Base-by-base conservation (phyloP, 2,329 filamentous ascomycete species). In the Colletotrichum caudatum region DNA sequence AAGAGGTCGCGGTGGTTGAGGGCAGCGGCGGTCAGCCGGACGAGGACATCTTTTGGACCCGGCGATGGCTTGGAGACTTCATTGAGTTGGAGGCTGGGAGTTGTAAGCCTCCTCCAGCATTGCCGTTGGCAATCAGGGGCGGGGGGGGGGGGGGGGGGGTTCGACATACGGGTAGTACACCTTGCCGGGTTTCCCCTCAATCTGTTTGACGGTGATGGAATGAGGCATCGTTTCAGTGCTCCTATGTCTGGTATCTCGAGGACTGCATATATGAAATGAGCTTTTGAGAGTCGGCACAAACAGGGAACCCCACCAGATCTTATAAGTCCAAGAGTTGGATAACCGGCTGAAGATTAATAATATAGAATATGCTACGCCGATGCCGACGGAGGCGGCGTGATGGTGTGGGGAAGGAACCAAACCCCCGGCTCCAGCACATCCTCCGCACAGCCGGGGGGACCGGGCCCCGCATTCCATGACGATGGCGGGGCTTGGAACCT, bases 1-100 rank as follows among this genome's bases (percentile, higher is more conserved):
- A 98, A 98, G 76, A 97, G 90, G 81, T 98, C 96, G 77, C 95
- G 93, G 84, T 98, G 96, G 85, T 98, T 98, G 62, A 98, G 90
- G 18, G 95, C 92, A 1, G 92, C 93, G 63, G 94, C 93, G 46
- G 89, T 88, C 78, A 98, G 85, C 77, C 89, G 90, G 73, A 98
- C 84, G 8, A 97, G 85, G 75, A 97, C 85, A 80, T 98, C 88
- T 73, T 85, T 85, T 20, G 88, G 87, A 35, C 89, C 87, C 0
- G 92, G 92, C 1, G 84, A 85, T 35, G 92, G 92, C 74, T 87
- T 85, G 67, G 91, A 87, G 20, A 92, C 82, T 44, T 90, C 84
- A 73, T 89, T 89, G 65, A 93, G 79, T 75, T 88, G 81, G 57
- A 92, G 84, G 14, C 89, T 91, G 66, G 1, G 20, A 18, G 29